Conservation (phyloP, 331 rosid species). For the Rhamnella rubrinervis region DNA sequence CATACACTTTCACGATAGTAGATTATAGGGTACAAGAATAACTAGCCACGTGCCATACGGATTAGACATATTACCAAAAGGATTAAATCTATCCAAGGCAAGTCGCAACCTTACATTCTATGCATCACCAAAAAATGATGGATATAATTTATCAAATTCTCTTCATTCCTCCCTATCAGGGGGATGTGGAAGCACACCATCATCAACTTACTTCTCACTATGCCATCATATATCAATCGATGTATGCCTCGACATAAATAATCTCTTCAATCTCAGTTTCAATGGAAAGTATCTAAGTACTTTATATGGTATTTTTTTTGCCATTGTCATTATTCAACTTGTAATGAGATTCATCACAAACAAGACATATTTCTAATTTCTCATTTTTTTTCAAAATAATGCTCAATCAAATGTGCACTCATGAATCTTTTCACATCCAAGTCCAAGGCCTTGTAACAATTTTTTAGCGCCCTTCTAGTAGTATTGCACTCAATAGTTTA, state of each 20-base stretch:
- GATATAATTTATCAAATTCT: neutral
- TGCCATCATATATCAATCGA: neutral
- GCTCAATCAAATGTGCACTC: neutral
- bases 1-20: conserved; percentile 17
- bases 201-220: neutral
- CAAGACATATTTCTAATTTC: no score
- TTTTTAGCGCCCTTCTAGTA: neutral
- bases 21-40: neutral
- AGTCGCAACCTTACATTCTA: neutral
- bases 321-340: no score
- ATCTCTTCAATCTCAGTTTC: neutral
- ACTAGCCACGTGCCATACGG: neutral
- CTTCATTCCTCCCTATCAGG: neutral
- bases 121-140: no score
- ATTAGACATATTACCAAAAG: neutral
- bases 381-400: no score
- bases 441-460: neutral
- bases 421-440: neutral
- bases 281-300: neutral
- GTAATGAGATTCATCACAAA: no score
- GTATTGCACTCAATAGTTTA: neutral
- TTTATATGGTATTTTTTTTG: neutral
- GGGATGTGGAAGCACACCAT: neutral
- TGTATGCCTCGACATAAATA: neutral
- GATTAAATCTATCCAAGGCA: neutral